Base-by-base conservation (phyloP, 2,329 filamentous ascomycete species). In the Aspergillus sojae region DNA sequence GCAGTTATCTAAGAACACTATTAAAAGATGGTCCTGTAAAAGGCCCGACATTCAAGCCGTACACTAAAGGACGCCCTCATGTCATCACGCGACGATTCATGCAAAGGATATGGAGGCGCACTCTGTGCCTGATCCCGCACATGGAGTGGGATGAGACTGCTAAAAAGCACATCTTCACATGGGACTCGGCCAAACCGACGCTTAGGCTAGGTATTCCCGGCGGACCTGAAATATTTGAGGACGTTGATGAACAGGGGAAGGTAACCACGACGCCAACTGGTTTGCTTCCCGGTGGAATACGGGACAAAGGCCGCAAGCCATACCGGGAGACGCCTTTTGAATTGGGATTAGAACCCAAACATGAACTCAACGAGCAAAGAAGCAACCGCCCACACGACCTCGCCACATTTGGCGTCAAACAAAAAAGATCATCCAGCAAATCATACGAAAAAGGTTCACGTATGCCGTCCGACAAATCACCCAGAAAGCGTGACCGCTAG, bases 81-180 rank as follows among this genome's bases (percentile, higher is more conserved):
- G 66, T 65, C 4, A 75, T 82, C 46, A 80, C 77, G 6, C 62
- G 70, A 21, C 74, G 79, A 14, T 74, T 80, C 54, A 78, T 82
- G 74, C 69, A 65, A 11, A 72, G 75, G 32, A 60, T 75, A 19
- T 81, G 79, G 79, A 70, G 70, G 50, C 76, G 73, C n/a, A 65
- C 80, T 28, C 75, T 73, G 39, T 66, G 65, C 45, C 52, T 77
- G 19, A 71, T 77, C 1, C 79, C 78, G 21, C 72, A 70, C 10
- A 69, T 72, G 60, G 61, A 61, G 19, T 73, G 68, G 68, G 68
- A 72, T 60, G 56, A 62, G 2, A 45, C 36, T 14, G 63, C 61
- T 3, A 57, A 72, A 12, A 75, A 70, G 62, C 69, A 65, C 58
- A 45, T 57, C 1, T 75, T 79, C 58, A 46, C 63, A 9, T 80